phyloP scores from a whole-genome alignment of 2,329 filamentous ascomycete species.

The Erysiphe pulchra region DNA sequence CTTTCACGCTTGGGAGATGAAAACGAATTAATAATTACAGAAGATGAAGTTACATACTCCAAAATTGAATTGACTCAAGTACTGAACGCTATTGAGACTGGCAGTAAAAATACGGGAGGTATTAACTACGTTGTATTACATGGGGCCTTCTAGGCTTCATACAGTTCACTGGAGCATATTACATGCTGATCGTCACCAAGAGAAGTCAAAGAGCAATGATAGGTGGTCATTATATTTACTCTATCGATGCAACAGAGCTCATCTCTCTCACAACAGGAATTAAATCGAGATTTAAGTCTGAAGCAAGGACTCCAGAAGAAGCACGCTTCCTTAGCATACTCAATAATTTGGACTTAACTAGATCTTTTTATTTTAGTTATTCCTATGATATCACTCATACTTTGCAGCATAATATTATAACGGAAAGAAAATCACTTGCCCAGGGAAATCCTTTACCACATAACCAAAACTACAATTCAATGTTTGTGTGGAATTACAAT shows the following conservation, averaged over 20 bases:
- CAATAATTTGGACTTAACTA: slow-evolving; percentile 69
- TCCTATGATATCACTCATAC: slow-evolving; percentile 89
- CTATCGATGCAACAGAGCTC: slow-evolving; percentile 80
- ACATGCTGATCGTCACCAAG: slow-evolving; percentile 93
- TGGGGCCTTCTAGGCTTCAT: slow-evolving; percentile 95
- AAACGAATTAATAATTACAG: slow-evolving; percentile 47
- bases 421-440: slow-evolving; percentile 46
- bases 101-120: slow-evolving; percentile 73
- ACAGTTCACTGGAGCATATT: slow-evolving; percentile 82
- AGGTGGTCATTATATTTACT: slow-evolving; percentile 86
- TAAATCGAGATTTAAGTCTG: slow-evolving; percentile 42
- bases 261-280: slow-evolving; percentile 57
- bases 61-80: slow-evolving; percentile 80
- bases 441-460: slow-evolving; percentile 33
- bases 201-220: slow-evolving; percentile 89
- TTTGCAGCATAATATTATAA: slow-evolving; percentile 72
- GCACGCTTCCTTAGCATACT: slow-evolving; percentile 70
- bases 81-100: slow-evolving; percentile 84
- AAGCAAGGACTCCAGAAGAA: slow-evolving; percentile 63
- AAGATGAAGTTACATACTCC: slow-evolving; percentile 87
- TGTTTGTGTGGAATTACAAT: slow-evolving; percentile 97
- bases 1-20: slow-evolving; percentile 71
- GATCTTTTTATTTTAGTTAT: slow-evolving; percentile 95
- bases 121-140: slow-evolving; percentile 65
- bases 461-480: slow-evolving; percentile 52